Conservation (phyloP, 116 monocot genomes). For the Papilionanthe hybrid region DNA sequence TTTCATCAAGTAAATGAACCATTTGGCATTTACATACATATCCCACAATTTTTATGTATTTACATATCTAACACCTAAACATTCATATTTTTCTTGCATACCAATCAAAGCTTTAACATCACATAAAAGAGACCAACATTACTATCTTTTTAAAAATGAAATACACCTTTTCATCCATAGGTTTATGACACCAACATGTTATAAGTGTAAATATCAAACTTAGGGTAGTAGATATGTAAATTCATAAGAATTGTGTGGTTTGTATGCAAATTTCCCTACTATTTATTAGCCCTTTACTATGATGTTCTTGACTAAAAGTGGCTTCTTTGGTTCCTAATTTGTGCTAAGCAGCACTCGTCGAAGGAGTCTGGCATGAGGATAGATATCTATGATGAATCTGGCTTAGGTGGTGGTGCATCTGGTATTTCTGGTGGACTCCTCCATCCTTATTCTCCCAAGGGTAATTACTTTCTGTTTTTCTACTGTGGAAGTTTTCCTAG, state of each 20-base stretch:
- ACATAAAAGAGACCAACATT: too few species aligned
- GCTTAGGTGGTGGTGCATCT: conserved; percentile 89
- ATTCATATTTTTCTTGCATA: too few species aligned
- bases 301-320: conserved; percentile 1
- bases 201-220: too few species aligned
- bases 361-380: conserved; percentile 45
- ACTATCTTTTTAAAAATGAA: too few species aligned
- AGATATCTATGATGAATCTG: conserved; percentile 84
- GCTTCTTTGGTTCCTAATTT: not conserved
- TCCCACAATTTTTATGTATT: too few species aligned
- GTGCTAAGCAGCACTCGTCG: conserved; percentile 38
- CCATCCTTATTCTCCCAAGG: conserved; percentile 98
- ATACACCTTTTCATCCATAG: too few species aligned
- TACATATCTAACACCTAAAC: too few species aligned
- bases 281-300: not conserved
- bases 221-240: too few species aligned
- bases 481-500: not conserved
- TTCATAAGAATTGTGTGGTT: too few species aligned
- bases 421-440: conserved; percentile 87
- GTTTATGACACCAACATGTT: too few species aligned
- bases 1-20: not conserved
- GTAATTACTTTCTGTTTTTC: conserved; percentile 18
- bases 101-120: too few species aligned
- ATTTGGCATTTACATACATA: not conserved
- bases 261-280: not conserved